A percentile compares a stretch with the other conserved stretches of the same genome.
These are phyloP conservation scores for Pleurozium schreberi DNA, from an alignment of 225 moss, liverwort and hornwort genomes.

Conservation along the genomic window DNA sequence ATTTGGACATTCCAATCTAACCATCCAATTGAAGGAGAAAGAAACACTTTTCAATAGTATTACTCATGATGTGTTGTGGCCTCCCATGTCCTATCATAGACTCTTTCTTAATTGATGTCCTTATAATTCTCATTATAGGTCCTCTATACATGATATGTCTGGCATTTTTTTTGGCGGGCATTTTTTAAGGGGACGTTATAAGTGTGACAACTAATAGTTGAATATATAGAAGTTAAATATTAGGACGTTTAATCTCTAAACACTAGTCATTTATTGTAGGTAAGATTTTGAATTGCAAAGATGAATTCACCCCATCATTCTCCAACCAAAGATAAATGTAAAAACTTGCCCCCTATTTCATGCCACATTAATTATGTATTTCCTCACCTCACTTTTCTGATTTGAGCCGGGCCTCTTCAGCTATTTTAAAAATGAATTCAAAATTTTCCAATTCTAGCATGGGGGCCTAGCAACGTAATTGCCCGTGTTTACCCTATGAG, in stretches of 20 bases:
- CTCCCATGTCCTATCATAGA: accelerated
- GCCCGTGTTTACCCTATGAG: no score
- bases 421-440: neutral
- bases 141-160: neutral
- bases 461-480: no score
- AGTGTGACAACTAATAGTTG: neutral
- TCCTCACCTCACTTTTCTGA: no score
- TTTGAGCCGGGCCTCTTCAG: no score
- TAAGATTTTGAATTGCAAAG: accelerated
- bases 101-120: neutral
- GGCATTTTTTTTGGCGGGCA: neutral
- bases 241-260: neutral
- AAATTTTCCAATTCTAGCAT: neutral
- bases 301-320: neutral
- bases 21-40: neutral
- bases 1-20: neutral
- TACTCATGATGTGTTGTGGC: neutral
- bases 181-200: neutral
- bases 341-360: no score
- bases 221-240: neutral
- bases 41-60: no score
- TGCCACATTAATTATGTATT: no score
- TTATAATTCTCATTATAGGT: neutral
- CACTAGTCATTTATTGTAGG: neutral
- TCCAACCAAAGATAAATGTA: neutral